These are phyloP conservation scores for Metschnikowia sp. DNA, from an alignment of 805 yeast genomes.

Conservation along the genomic window DNA sequence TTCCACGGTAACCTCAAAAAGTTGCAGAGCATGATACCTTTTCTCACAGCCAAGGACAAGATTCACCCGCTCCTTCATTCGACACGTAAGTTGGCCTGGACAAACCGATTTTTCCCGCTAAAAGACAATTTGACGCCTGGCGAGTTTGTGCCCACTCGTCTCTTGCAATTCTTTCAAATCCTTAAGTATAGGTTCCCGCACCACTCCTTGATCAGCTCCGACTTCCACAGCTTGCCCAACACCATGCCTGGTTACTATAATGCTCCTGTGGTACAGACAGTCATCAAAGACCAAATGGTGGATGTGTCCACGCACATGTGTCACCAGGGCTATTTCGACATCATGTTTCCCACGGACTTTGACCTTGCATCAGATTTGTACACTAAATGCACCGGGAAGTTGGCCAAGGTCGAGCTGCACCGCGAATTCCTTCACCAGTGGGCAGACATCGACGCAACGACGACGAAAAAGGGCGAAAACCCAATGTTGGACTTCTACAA, in stretches of 20 bases:
- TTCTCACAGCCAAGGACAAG: conserved; percentile 24
- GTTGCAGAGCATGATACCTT: conserved; percentile 29
- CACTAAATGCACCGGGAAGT: conserved; percentile 58
- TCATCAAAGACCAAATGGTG: conserved; percentile 62
- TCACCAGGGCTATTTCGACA: conserved; percentile 83
- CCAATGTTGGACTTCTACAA: conserved; percentile 77
- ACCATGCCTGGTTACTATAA: conserved; percentile 53
- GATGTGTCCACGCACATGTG: conserved; percentile 73
- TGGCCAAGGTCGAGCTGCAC: conserved; percentile 54
- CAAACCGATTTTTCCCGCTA: conserved; percentile 58
- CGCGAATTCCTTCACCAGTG: conserved; percentile 61
- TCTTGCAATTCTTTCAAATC: conserved; percentile 60
- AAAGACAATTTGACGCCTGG: conserved; percentile 65
- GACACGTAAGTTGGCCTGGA: conserved; percentile 34
- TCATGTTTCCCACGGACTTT: conserved; percentile 84
- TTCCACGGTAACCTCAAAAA: conserved; percentile 24
- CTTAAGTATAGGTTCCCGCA: conserved; percentile 66
- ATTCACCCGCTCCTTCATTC: conserved; percentile 64
- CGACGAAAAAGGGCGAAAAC: conserved; percentile 74
- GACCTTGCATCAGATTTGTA: conserved; percentile 58
- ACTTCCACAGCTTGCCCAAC: conserved; percentile 53
- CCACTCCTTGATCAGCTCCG: conserved; percentile 71
- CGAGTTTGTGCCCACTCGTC: conserved; percentile 79
- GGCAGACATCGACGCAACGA: conserved; percentile 67
- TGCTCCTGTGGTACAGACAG: conserved; percentile 79